A percentile compares a stretch with the other conserved stretches of the same genome.
Conservation (phyloP, 176 grass and related monocot species). For the Juncus effusus region DNA sequence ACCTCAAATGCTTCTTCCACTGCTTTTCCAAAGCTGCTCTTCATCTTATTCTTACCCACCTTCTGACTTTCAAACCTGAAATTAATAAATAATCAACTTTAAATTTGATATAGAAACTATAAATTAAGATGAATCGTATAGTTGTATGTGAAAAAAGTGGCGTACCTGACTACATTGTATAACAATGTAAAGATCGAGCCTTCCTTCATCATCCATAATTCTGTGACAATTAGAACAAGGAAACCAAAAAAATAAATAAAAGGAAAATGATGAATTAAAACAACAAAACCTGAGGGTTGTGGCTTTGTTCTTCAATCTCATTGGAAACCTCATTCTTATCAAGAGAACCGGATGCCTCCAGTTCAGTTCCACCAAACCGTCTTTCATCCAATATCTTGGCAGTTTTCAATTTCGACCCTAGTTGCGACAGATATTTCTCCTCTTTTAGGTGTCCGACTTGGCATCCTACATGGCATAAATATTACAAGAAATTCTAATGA, state of each 20-base stretch:
- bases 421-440: conserved; percentile 96
- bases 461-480: conserved; percentile 58
- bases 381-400: conserved; percentile 45
- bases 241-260: conserved; percentile 21
- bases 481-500: too few relatives aligned
- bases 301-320: conserved; percentile 90
- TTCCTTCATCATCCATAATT: too few relatives aligned
- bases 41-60: too few relatives aligned
- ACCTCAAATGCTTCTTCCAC: too few relatives aligned
- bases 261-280: not conserved
- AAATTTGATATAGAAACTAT: too few relatives aligned
- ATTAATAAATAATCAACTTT: too few relatives aligned
- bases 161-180: too few relatives aligned
- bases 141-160: too few relatives aligned
- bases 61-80: too few relatives aligned
- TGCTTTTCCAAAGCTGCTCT: too few relatives aligned
- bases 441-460: conserved; percentile 95
- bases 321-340: conserved; percentile 62
- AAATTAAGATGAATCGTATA: too few relatives aligned
- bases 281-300: conserved; percentile 77
- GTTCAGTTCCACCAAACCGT: conserved; percentile 34
- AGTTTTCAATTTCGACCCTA: conserved; percentile 71
- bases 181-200: too few relatives aligned
- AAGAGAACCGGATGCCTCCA: conserved; percentile 42
- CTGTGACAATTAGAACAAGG: conserved; percentile 25